These are phyloP conservation scores for Lactifluus piperatus DNA, from an alignment of 768 basidiomycete species.

Conservation along the genomic window DNA sequence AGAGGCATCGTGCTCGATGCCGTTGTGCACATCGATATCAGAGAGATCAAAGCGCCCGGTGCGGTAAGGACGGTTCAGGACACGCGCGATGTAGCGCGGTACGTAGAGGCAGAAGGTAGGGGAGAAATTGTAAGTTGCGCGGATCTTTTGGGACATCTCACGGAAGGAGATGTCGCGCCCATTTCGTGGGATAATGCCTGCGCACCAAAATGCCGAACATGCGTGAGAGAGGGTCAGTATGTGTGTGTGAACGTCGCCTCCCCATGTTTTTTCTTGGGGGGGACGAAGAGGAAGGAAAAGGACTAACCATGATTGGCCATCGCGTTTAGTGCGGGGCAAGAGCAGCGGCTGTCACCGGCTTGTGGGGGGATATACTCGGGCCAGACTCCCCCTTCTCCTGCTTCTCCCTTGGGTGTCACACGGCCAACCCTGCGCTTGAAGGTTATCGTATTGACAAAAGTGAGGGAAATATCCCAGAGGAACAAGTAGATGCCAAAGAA, in stretches of 20 bases:
- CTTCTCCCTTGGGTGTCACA: slow-evolving; percentile 46
- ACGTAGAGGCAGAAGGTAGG: slow-evolving; percentile 61
- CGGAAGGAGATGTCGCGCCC: slow-evolving; percentile 64
- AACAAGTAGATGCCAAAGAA: slow-evolving; percentile 26
- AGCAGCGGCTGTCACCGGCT: slow-evolving; percentile 59
- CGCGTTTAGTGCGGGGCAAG: slow-evolving; percentile 71
- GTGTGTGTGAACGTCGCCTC: no score
- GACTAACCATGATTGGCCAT: slow-evolving; percentile 72
- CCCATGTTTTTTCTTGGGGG: not conserved
- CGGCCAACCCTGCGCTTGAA: slow-evolving; percentile 43
- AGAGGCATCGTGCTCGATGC: slow-evolving; percentile 65
- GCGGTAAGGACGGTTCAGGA: slow-evolving; percentile 47
- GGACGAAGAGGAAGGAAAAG: not conserved
- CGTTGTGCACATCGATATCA: slow-evolving; percentile 66
- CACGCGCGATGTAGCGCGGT: slow-evolving; percentile 47
- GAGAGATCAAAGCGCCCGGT: slow-evolving; percentile 53
- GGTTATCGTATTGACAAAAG: slow-evolving; percentile 42
- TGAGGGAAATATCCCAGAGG: slow-evolving; percentile 45
- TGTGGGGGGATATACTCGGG: slow-evolving; percentile 52
- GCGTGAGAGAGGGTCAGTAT: no score
- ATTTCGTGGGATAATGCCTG: slow-evolving; percentile 44
- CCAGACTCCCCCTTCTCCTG: slow-evolving; percentile 57
- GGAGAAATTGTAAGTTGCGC: slow-evolving; percentile 59
- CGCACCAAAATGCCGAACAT: not conserved
- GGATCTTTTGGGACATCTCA: slow-evolving; percentile 35